Base-by-base conservation (phyloP, 306 rosid species). In the Casuarina cunninghamiana region DNA sequence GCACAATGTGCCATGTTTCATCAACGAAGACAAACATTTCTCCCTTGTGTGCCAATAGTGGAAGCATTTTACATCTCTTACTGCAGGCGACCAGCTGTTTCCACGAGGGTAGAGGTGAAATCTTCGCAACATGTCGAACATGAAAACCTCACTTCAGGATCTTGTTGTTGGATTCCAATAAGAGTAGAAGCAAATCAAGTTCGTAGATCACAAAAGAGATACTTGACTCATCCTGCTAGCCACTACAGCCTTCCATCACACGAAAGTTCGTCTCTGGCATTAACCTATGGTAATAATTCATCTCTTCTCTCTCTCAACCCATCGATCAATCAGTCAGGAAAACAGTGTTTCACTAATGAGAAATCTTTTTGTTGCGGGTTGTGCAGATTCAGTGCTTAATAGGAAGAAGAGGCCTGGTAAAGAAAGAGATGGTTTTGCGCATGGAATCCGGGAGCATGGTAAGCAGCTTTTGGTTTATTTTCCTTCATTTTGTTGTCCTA, bases 81-180 rank as follows among this genome's bases (percentile, higher is more conserved):
- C 75, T 69, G 45, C 32, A 43, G 21, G 70, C 38, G 6, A 8
- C 55, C 9, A 50, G 7, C 38, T 44, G 35, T 19, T 69, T 37
- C 73, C 9, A 45, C 19, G 13, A 38, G 39, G 9, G 8, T 46
- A 26, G 32, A 26, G 32, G 32, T 26, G 32, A 26, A 26, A 26
- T 51, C n/a, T 45, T 1, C 75, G 6, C 53, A 5, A 73, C 58
- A 21, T 26, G 44, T 54, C 78, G 69, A 15, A 77, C 41, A 88
- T 88, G 92, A 82, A 86, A 69, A 53, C 83, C 46, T 46, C 90
- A 80, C 41, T 86, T 82, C 90, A 88, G 71, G 90, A 86, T 45
- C 83, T 84, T 2, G 42, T 77, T 38, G 26, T 78, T 74, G 90
- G 46, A 41, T 81, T 61, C 80, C 85, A 66, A 61, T 75, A 48